These are phyloP conservation scores for Leavenworthia alabamica DNA, from an alignment of 345 rosid genomes.

Conservation along the genomic window DNA sequence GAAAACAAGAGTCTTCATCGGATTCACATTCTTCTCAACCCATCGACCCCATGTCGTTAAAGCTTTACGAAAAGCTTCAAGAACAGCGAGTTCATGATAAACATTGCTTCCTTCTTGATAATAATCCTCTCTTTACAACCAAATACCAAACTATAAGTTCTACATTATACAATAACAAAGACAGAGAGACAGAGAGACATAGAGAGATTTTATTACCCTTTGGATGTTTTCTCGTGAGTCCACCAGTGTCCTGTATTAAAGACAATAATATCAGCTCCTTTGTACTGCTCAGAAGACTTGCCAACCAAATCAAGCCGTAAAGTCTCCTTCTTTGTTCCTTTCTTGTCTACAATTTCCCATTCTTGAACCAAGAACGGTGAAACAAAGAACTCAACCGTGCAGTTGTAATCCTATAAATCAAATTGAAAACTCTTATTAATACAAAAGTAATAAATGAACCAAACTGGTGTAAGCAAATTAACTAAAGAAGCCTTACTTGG, in stretches of 20 bases:
- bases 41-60: constrained; percentile 93
- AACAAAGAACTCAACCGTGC: constrained; percentile 79
- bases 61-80: constrained; percentile 93
- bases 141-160: constrained; percentile 6
- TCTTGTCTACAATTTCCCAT: constrained; percentile 57
- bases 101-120: constrained; percentile 97
- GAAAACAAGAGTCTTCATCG: constrained; percentile 63
- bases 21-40: constrained; percentile 81
- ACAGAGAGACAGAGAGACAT: not conserved
- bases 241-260: constrained; percentile 99
- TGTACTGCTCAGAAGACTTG: constrained; percentile 62
- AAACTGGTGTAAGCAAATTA: not conserved
- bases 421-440: not conserved
- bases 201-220: constrained; percentile 46
- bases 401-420: constrained; percentile 53
- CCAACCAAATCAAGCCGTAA: constrained; percentile 82
- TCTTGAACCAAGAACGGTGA: constrained; percentile 96
- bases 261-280: constrained; percentile 67
- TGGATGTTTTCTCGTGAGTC: constrained; percentile 96
- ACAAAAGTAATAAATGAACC: not conserved
- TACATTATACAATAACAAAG: not conserved
- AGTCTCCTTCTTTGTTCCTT: constrained; percentile 69
- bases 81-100: constrained; percentile 66
- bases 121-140: constrained; percentile 64
- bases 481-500: constrained; percentile 35